Base-by-base conservation (phyloP, 164 flowering plant species). In the Nymphaea colorata region DNA sequence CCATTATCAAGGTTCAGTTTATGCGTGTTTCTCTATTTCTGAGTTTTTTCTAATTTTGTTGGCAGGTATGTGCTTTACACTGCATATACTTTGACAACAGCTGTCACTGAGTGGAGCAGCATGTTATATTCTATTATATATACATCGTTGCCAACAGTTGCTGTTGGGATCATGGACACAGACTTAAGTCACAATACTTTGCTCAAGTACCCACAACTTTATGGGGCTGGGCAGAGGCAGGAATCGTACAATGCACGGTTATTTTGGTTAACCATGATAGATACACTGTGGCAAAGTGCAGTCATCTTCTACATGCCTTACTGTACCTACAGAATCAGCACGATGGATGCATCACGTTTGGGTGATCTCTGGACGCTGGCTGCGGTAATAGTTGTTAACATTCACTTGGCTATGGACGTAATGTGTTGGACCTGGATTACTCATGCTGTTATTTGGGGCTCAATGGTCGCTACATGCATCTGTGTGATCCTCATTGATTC, bases 351-450 rank as follows among this genome's bases (percentile, higher is more conserved):
- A 6, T 80, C 99, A 25, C 73, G 89, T 70, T 65, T 95, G 0
- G 98, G 99, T 68, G 96, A 95, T 80, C 82, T 95, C 17, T 95
- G 99, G 99, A 90, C 88, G 59, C 73, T 95, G 64, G 90, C 90
- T 16, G 87, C 81, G 6, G 99, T 95, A 57, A 81, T 90, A 66
- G 59, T 88, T 75, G 99, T 92, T 44, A 95, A 95, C 73, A 36
- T 89, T 69, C 99, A 95, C 76, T 75, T 95, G 76, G 96, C 97
- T 25, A 86, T 95, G 97, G 99, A 95, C 68, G 85, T 95, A 55
- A 74, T 83, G 42, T 72, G 94, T 67, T 95, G 99, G 99, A 77
- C 77, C 36, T 88, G 93, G 98, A 74, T 92, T 68, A 78, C 87
- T 60, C 99, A 95, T 74, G 89, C 83, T 41, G 85, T 80, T 72